Conservation (phyloP, 495 filamentous ascomycete species). For the Articulospora tetracladia region DNA sequence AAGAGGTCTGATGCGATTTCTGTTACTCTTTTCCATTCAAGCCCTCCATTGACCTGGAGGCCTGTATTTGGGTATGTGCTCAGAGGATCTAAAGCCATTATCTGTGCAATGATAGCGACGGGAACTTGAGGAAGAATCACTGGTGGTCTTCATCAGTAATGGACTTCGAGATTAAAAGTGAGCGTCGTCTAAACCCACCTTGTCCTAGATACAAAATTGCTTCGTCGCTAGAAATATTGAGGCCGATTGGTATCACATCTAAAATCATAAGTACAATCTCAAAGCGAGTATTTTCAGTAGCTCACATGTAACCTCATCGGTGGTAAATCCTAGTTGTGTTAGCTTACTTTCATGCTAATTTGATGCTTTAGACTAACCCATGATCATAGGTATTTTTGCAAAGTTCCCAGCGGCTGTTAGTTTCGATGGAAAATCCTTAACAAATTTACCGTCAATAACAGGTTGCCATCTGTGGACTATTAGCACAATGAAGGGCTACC, state of each 20-base stretch:
- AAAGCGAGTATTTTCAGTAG: background rate
- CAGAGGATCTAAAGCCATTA: background rate
- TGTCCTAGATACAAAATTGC: background rate
- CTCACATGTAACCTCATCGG: constrained; percentile 6
- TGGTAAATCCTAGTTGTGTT: constrained; percentile 6
- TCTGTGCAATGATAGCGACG: background rate
- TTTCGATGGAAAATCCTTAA: constrained; percentile 3
- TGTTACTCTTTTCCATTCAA: background rate
- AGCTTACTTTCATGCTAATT: no score
- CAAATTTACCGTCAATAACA: constrained; percentile 3
- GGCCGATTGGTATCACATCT: background rate
- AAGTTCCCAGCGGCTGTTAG: background rate
- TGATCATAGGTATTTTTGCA: constrained; percentile 6
- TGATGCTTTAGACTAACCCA: background rate
- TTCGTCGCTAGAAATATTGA: background rate
- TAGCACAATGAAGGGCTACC: background rate
- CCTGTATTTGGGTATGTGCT: background rate
- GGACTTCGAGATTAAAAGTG: background rate
- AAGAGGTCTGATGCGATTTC: constrained; percentile 4
- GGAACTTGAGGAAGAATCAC: background rate
- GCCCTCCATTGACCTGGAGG: background rate
- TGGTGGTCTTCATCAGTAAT: background rate
- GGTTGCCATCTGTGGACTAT: background rate
- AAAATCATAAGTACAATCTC: background rate
- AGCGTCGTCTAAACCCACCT: background rate